Base-by-base conservation (phyloP, 2,329 filamentous ascomycete species). In the Aspergillus pseudonomiae region DNA sequence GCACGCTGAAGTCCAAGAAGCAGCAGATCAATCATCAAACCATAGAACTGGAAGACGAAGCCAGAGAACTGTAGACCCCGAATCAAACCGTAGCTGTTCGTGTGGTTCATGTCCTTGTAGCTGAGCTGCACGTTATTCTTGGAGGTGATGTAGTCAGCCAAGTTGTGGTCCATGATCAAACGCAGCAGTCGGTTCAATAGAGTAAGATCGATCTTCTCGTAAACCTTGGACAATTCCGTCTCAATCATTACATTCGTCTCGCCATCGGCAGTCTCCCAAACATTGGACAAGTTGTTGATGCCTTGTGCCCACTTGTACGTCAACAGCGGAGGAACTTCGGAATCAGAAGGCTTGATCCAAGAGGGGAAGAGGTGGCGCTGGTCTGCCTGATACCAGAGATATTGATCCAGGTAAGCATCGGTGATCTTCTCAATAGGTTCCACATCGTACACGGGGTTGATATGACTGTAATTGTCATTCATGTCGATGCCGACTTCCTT, bases 21-120 rank as follows among this genome's bases (percentile, higher is more conserved):
- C 43, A 99, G 84, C 53, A 99, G 85, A 80, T 99, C 95, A 60
- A 99, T 89, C 63, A 99, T 94, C 65, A 99, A 84, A 54, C 96
- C 95, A 72, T 99, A 99, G 84, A 94, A 99, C 76, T 99, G 95
- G 86, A 99, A 99, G 26, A 99, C 95, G 67, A 99, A 99, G 0
- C 93, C 95, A 1, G 95, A 97, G 81, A 99, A 99, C 70, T 99
- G 96, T 19, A 99, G 85, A 70, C 96, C 95, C 73, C 95, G 93
- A 73, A 99, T 97, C 91, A 99, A 91, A 70, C 95, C 95, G 75
- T 98, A 99, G 75, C 93, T 96, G 81, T 99, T 99, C 75, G 96
- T 95, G 74, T 99, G 95, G 75, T 97, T 98, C 95, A 99, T 99
- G 73, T 99, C 95, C 83, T 99, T 99, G 84, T 99, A 99, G 66